Base-by-base conservation (phyloP, 2,329 filamentous ascomycete species). In the Macroventuria anomochaeta region DNA sequence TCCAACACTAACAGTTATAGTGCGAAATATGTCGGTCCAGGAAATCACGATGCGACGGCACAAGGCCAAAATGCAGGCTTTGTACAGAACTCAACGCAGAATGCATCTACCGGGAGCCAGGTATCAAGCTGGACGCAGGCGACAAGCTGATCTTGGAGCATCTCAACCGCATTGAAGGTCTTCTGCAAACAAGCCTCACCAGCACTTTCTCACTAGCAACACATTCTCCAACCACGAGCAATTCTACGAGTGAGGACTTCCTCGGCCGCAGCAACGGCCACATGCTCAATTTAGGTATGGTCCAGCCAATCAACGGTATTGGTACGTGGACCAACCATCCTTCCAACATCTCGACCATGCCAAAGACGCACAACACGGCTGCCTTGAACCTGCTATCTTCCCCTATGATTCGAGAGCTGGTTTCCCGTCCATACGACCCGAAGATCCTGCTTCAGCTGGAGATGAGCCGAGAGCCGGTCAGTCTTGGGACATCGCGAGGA, bases 121-220 rank as follows among this genome's bases (percentile, higher is more conserved):
- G 90, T 2, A 90, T 93, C 79, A 95, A 95, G 76, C 83, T 95
- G 8, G 90, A 95, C 71, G 89, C 90, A 29, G 90, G 90, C 61
- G 90, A 93, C 78, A 93, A 93, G 76, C 80, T 95, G 51, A 95
- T 95, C 57, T 78, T 95, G 31, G 90, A 93, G 70, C 87, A 88
- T 50, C 80, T 95, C 29, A 85, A 83, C 64, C 86, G 88, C 46
- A 93, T 95, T 65, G 90, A 95, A 73, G 88, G 82, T 43, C 78
- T 95, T 37, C 80, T 95, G n/a, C 88, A 93, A 70, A 86, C 87
- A 59, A 88, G 80, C 61, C 77, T 91, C 61, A 71, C 79, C 38
- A 84, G 80, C 58, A 79, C 79, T 29, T 78, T 86, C 56, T 80
- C 79, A 43, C 72, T 88, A 43, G 81, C 83, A 2, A 84, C 87